Conservation (phyloP, 1,139 yeast species). For the Debaryomyces nepalensis region DNA sequence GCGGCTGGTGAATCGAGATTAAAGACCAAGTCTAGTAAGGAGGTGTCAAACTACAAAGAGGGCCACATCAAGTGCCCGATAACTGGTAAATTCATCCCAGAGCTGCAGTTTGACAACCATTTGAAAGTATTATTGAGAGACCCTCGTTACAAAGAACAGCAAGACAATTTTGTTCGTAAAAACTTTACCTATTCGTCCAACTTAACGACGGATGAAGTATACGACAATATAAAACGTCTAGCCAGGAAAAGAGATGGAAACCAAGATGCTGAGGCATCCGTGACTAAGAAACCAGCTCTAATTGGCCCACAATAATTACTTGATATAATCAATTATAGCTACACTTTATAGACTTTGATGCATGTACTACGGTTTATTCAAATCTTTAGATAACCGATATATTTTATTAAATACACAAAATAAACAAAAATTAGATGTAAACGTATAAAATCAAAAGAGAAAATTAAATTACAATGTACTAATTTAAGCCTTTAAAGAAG, state of each 20-base stretch:
- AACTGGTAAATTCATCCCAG: slow-evolving; percentile 72
- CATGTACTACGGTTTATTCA: too few species aligned
- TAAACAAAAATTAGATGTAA: slow-evolving; percentile 21
- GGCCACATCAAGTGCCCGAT: slow-evolving; percentile 68
- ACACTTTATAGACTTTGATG: too few species aligned
- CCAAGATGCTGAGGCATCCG: slow-evolving; percentile 13
- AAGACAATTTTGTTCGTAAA: slow-evolving; percentile 65
- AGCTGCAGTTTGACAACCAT: slow-evolving; percentile 73
- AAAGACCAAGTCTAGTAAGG: slow-evolving; percentile 19
- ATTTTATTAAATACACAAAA: slow-evolving; percentile 29
- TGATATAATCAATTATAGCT: neutral
- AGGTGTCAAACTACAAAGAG: slow-evolving; percentile 23
- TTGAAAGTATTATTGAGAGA: slow-evolving; percentile 73
- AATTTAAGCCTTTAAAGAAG: slow-evolving; percentile 85
- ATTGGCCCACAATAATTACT: slow-evolving; percentile 12
- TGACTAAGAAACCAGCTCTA: slow-evolving; percentile 6
- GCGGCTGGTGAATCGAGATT: slow-evolving; percentile 72
- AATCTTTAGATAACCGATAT: slow-evolving; percentile 15
- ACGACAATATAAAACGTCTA: slow-evolving; percentile 71
- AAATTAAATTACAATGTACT: slow-evolving; percentile 16
- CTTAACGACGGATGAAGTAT: slow-evolving; percentile 70
- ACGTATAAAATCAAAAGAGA: slow-evolving; percentile 15
- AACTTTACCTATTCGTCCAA: slow-evolving; percentile 62
- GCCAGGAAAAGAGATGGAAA: slow-evolving; percentile 39
- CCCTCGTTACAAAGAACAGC: slow-evolving; percentile 77